Evolutionary conservation across 2,329 filamentous ascomycete species (phyloP).

Genomic region (Monilinia fructigena): DNA sequence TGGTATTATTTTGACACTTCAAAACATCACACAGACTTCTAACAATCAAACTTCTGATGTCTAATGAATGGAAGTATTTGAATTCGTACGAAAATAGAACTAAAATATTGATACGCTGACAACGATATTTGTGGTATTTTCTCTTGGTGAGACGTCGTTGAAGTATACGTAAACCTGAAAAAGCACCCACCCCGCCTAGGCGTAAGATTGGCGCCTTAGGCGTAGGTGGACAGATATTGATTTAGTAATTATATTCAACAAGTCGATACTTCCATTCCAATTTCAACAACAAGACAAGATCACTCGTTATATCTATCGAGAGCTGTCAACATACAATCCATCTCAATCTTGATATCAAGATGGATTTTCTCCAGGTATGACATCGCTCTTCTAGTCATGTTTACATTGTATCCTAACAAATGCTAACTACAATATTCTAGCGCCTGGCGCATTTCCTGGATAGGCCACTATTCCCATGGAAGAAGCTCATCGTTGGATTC

Average conservation of each 20-base stretch:
- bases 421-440: slow-evolving; percentile 43
- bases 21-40: slow-evolving; percentile 1
- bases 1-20: too few relatives aligned
- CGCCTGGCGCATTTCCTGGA: slow-evolving; percentile 83
- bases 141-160: too few relatives aligned
- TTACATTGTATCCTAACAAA: neutral
- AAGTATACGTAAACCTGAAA: too few relatives aligned
- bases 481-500: slow-evolving; percentile 92
- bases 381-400: neutral
- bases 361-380: slow-evolving; percentile 42
- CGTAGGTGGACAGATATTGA: slow-evolving; percentile 1
- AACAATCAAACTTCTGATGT: neutral
- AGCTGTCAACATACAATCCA: neutral
- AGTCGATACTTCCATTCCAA: neutral
- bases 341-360: slow-evolving; percentile 29
- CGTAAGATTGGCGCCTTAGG: neutral
- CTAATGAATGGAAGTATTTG: neutral
- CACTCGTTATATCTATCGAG: neutral
- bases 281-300: slow-evolving; percentile 9
- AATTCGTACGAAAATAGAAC: neutral
- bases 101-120: neutral
- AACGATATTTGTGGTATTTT: neutral
- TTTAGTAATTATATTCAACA: neutral
- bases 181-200: neutral
- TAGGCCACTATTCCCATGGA: slow-evolving; percentile 93